Conservation (phyloP, 495 filamentous ascomycete genomes). For the Bacidia gigantensis region DNA sequence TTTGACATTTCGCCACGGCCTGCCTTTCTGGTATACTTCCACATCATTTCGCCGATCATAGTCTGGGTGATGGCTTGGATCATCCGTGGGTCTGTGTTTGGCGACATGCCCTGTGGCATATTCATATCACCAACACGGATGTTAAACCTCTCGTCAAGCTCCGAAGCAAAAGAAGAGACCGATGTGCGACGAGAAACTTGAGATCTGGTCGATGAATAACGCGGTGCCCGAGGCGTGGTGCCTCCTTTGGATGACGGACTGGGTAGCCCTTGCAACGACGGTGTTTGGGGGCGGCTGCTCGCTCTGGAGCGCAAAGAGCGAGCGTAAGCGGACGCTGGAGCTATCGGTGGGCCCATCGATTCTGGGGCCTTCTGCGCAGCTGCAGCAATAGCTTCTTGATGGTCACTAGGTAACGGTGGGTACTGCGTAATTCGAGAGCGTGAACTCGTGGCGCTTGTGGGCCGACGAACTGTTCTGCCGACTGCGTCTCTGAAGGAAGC, state of each 20-base stretch:
- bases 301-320: constrained; percentile 26
- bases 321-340: constrained; percentile 68
- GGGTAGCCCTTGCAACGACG: constrained; percentile 28
- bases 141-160: constrained; percentile 82
- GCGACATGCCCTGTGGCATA: constrained; percentile 44
- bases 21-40: constrained; percentile 94
- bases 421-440: constrained; percentile 34
- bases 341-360: constrained; percentile 72
- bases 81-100: constrained; percentile 84
- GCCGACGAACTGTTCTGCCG: constrained; percentile 33
- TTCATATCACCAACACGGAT: constrained; percentile 44
- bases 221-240: constrained; percentile 40
- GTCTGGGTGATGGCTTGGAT: constrained; percentile 99
- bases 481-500: constrained; percentile 15
- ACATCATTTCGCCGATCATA: constrained; percentile 97
- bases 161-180: constrained; percentile 86
- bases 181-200: constrained; percentile 65
- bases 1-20: constrained; percentile 74
- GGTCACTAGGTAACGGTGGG: constrained; percentile 70
- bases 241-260: constrained; percentile 31
- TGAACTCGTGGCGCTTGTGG: constrained; percentile 56
- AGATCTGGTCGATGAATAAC: constrained; percentile 36
- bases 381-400: constrained; percentile 71
- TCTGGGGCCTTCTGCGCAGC: constrained; percentile 39
- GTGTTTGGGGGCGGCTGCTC: constrained; percentile 55